Evolutionary conservation across 2,329 filamentous ascomycete species (phyloP), one percentile per base, ranked within the genome.

Genomic region (Alternaria tenuissima): DNA sequence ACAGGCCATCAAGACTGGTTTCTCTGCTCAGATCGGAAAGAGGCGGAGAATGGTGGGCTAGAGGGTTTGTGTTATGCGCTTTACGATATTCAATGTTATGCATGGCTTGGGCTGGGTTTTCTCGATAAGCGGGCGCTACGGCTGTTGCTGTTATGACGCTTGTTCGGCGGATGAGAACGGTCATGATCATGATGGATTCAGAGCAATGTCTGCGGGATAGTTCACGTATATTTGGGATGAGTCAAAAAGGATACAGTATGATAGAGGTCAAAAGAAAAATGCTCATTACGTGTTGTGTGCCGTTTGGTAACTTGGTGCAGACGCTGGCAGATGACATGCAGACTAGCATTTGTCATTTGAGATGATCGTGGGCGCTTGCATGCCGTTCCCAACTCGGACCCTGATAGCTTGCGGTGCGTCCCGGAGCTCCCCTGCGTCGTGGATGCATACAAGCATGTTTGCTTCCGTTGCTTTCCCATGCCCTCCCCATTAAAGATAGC

Each of bases 1-100:
- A 79, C 93, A 93, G 62, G 94, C 95, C 71, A 99, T 99, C 91
- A 99, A 99, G 90, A 97, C 93, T 64, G 95, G 95, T 93, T 99
- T 99, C 93, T 96, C 94, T 76, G 95, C 95, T 81, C 95, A 98
- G 84, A 92, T 99, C 81, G 95, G 95, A 81, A 97, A 97, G 91
- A 91, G 95, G 87, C 95, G 89, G 87, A 96, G 96, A 88, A 91
- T 93, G 85, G 88, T 92, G 81, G 91, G 86, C 81, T 96, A 93
- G 86, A 57, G 44, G 52, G 41, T 52, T 63, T 39, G 36, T 51
- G 42, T 67, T 67, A 59, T 57, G 62, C 53, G 55, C 58, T 69
- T 68, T 51, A 70, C 64, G 60, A 64, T 64, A 56, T 66, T 69
- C 59, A 64, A 57, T 61, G 64, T 59, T 61, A 65, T 66, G 63